phyloP scores from a whole-genome alignment of 257 asterid species.

The Haberlea rhodopensis region DNA sequence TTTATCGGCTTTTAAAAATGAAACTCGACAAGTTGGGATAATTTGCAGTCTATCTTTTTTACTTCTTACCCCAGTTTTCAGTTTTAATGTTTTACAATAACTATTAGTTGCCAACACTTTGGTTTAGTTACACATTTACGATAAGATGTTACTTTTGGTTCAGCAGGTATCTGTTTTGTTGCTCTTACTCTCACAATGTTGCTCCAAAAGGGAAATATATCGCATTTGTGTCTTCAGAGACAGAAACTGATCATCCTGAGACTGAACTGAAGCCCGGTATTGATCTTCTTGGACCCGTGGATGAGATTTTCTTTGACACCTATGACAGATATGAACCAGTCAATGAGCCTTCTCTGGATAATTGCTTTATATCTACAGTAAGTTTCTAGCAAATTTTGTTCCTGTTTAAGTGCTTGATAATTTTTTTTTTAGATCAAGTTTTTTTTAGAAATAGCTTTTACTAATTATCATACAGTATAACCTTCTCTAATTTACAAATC shows the following conservation, averaged over 20 bases:
- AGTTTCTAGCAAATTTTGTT: constrained; percentile 34
- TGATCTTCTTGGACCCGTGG: constrained; percentile 94
- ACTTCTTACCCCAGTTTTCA: neutral
- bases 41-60: neutral
- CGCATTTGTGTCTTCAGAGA: constrained; percentile 92
- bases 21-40: neutral
- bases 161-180: constrained; percentile 86
- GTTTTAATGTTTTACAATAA: neutral
- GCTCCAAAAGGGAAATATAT: constrained; percentile 96
- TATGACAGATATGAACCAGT: constrained; percentile 87
- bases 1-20: too few relatives aligned
- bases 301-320: constrained; percentile 86
- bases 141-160: constrained; percentile 24
- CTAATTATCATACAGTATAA: too few relatives aligned
- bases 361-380: constrained; percentile 87
- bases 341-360: constrained; percentile 80
- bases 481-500: too few relatives aligned
- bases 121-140: constrained; percentile 2
- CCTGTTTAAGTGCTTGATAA: constrained; percentile 12
- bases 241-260: constrained; percentile 91
- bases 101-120: neutral
- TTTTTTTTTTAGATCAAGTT: constrained; percentile 11
- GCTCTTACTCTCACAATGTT: constrained; percentile 96
- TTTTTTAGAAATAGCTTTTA: too few relatives aligned
- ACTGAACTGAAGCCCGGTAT: constrained; percentile 81